Evolutionary conservation across 768 basidiomycete genomes (phyloP).

Genomic region (Agaricus bisporus): DNA sequence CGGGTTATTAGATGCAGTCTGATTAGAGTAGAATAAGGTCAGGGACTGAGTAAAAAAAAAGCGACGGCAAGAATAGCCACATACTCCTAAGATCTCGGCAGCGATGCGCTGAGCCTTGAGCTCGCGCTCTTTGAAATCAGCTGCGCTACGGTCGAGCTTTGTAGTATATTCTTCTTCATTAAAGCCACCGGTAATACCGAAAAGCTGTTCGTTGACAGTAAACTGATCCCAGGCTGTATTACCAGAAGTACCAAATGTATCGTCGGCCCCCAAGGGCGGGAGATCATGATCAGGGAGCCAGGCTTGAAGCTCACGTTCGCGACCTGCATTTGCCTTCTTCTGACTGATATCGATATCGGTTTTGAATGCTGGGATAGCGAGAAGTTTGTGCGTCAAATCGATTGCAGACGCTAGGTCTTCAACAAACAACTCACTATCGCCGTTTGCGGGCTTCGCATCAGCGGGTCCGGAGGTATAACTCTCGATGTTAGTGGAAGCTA

Average conservation of each 20-base stretch:
- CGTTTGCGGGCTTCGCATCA: conserved; percentile 61
- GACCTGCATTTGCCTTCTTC: conserved; percentile 37
- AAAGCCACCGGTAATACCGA: conserved; percentile 87
- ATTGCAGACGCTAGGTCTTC: conserved; percentile 1
- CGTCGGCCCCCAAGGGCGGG: conserved; percentile 42
- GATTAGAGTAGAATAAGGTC: conserved; percentile 1
- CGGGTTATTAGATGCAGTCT: conserved; percentile 65
- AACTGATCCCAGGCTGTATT: conserved; percentile 84
- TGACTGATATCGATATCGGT: conserved; percentile 76
- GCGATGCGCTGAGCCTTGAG: conserved; percentile 84
- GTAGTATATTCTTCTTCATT: conserved; percentile 96
- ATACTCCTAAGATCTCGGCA: conserved; percentile 83
- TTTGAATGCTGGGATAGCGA: conserved; percentile 54
- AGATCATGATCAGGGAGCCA: conserved; percentile 54
- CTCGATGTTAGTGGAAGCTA: conserved; percentile 70
- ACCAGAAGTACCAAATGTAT: conserved; percentile 53
- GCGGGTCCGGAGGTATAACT: conserved; percentile 69
- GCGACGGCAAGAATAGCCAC: conserved; percentile 20
- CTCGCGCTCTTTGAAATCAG: conserved; percentile 87
- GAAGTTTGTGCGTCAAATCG: conserved; percentile 7
- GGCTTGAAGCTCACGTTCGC: conserved; percentile 76
- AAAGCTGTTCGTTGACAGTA: conserved; percentile 85
- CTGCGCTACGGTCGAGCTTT: conserved; percentile 75
- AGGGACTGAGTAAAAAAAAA: conserved; percentile 5
- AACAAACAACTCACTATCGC: conserved; percentile 51